Conservation (phyloP, 441 rosid species). For the Arabidopsis hybrid region DNA sequence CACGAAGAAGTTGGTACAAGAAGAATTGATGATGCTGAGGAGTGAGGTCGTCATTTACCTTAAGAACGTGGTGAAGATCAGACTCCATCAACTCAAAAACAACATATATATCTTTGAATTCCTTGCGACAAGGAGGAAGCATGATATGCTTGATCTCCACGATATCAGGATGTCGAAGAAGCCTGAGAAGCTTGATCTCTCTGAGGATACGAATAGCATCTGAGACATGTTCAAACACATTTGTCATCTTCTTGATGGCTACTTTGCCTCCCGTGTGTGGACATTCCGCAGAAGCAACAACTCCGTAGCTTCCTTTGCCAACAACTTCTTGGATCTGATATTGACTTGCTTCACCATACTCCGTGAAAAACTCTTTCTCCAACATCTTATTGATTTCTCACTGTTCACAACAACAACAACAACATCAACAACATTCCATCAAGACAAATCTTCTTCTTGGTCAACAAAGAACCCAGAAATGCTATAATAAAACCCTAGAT, state of each 20-base stretch:
- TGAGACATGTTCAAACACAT: constrained; percentile 93
- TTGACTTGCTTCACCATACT: constrained; percentile 96
- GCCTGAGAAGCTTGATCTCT: constrained; percentile 95
- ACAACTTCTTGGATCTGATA: constrained; percentile 93
- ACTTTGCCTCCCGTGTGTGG: constrained; percentile 95
- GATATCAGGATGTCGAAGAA: constrained; percentile 87
- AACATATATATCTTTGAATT: constrained; percentile 92
- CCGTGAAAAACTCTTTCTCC: constrained; percentile 92
- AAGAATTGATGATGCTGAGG: constrained; percentile 97
- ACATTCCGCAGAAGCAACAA: constrained; percentile 94
- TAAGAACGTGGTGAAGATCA: constrained; percentile 93
- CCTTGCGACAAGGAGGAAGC: constrained; percentile 96
- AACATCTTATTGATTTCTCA: constrained; percentile 48
- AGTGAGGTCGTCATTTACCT: constrained; percentile 89
- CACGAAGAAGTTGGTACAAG: constrained; percentile 98
- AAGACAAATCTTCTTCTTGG: background rate
- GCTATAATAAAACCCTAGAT: constrained; percentile 4
- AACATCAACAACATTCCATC: background rate
- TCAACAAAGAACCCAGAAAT: background rate
- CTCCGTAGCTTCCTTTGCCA: constrained; percentile 98
- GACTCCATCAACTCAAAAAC: constrained; percentile 99
- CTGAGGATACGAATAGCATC: constrained; percentile 94
- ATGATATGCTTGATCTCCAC: constrained; percentile 92
- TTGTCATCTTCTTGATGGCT: constrained; percentile 95
- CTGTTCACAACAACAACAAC: constrained; percentile 19